A percentile compares a stretch with the other conserved stretches of the same genome.
phyloP scores from a whole-genome alignment of 495 filamentous ascomycete species.

The Parmelia sp. region DNA sequence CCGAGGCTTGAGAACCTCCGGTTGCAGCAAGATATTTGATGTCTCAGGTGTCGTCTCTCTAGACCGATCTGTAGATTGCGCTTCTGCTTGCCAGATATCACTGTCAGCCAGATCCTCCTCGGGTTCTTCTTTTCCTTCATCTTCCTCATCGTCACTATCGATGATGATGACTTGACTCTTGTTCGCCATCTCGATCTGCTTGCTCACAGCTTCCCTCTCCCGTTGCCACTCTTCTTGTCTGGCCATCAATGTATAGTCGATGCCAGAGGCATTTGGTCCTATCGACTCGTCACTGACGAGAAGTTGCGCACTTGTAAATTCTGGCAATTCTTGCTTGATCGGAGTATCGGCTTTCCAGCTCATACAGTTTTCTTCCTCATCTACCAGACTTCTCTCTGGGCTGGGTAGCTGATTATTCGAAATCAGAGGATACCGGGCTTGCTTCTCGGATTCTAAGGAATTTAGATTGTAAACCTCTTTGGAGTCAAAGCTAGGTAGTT shows the following conservation, averaged over 20 bases:
- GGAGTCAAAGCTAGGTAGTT: background rate
- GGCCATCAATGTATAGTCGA: constrained; percentile 19
- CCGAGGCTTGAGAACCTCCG: constrained; percentile 28
- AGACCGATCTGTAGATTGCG: constrained; percentile 28
- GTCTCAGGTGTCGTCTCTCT: constrained; percentile 16
- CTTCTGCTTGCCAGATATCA: constrained; percentile 42
- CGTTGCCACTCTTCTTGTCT: constrained; percentile 44
- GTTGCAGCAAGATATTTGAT: constrained; percentile 7
- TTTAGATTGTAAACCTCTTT: constrained; percentile 11
- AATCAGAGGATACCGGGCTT: constrained; percentile 15
- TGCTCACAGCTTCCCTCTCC: constrained; percentile 46
- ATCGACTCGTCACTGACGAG: background rate
- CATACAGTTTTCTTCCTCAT: constrained; percentile 30
- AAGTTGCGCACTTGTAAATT: background rate
- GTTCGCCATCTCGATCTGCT: constrained; percentile 43
- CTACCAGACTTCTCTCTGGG: constrained; percentile 24
- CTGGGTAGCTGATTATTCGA: constrained; percentile 27
- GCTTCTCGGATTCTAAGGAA: background rate
- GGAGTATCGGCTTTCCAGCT: constrained; percentile 33
- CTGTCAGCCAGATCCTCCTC: constrained; percentile 15
- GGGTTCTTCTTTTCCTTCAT: constrained; percentile 16
- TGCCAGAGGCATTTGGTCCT: background rate
- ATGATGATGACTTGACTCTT: constrained; percentile 46
- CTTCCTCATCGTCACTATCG: constrained; percentile 39
- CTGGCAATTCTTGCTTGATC: background rate